Conservation (phyloP, 2,329 filamentous ascomycete genomes). For the Colletotrichum kahawae region DNA sequence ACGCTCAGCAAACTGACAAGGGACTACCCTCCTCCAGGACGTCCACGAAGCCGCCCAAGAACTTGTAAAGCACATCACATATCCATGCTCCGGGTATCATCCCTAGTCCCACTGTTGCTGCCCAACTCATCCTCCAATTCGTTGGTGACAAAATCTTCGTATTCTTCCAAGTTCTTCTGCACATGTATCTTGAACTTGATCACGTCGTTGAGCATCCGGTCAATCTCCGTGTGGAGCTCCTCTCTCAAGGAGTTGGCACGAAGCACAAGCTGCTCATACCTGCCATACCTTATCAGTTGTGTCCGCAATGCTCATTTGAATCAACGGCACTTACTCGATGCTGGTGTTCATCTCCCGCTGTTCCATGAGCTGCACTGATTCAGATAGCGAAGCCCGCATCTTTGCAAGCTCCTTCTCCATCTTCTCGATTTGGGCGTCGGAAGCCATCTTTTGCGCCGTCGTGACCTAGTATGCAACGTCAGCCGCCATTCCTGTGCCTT, state of each 20-base stretch:
- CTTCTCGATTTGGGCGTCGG: constrained; percentile 94
- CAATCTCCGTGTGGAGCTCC: constrained; percentile 96
- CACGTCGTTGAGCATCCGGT: constrained; percentile 94
- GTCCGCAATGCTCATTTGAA: not conserved
- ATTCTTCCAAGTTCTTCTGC: constrained; percentile 90
- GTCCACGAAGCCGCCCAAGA: constrained; percentile 9
- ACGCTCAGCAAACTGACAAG: constrained; percentile 1
- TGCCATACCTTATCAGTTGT: constrained; percentile 34
- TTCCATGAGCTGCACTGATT: constrained; percentile 90
- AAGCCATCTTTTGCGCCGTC: constrained; percentile 84
- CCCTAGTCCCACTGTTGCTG: constrained; percentile 59
- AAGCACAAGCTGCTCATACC: constrained; percentile 91
- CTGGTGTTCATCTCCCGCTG: constrained; percentile 96
- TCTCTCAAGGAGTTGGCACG: constrained; percentile 85
- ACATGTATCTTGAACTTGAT: constrained; percentile 99
- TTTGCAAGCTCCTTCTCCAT: constrained; percentile 98
- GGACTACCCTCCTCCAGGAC: constrained; percentile 4
- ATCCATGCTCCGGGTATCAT: constrained; percentile 59
- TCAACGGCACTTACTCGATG: constrained; percentile 75
- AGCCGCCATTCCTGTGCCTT: not conserved
- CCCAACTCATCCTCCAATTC: constrained; percentile 87
- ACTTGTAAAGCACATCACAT: constrained; percentile 34
- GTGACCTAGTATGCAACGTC: constrained; percentile 51
- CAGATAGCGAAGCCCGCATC: constrained; percentile 83
- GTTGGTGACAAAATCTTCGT: constrained; percentile 90